Conservation (phyloP, 2,329 filamentous ascomycete genomes). For the Talaromyces amestolkiae region DNA sequence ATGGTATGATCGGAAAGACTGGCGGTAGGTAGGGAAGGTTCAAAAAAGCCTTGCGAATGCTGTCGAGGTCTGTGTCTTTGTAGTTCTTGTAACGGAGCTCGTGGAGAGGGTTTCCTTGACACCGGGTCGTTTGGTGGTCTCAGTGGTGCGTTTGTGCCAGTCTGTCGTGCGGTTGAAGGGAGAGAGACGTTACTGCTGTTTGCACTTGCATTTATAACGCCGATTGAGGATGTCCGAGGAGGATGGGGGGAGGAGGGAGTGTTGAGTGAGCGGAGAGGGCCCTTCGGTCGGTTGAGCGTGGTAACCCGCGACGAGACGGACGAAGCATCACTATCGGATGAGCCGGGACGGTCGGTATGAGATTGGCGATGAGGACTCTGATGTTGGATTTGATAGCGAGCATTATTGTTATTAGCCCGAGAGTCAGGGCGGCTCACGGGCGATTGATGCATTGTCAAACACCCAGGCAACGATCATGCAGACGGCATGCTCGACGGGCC, state of each 20-base stretch:
- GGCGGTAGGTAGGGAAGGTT: constrained; percentile 60
- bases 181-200: constrained; percentile 38
- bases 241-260: constrained; percentile 28
- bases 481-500: constrained; percentile 11
- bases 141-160: constrained; percentile 21
- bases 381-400: constrained; percentile 10
- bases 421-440: constrained; percentile 19
- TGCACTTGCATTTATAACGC: constrained; percentile 22
- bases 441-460: constrained; percentile 18
- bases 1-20: constrained; percentile 45
- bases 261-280: constrained; percentile 35
- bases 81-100: constrained; percentile 36
- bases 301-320: constrained; percentile 45
- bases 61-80: constrained; percentile 46
- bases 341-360: constrained; percentile 33
- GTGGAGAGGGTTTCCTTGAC: constrained; percentile 36
- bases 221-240: constrained; percentile 30
- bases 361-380: background rate
- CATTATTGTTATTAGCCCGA: constrained; percentile 1
- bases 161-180: constrained; percentile 34
- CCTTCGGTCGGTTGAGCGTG: constrained; percentile 42
- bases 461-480: constrained; percentile 18
- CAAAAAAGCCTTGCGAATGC: constrained; percentile 67
- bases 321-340: constrained; percentile 46
- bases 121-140: constrained; percentile 15